Base-by-base conservation (phyloP, 805 yeast species). In the Myxozyma neotropica region DNA sequence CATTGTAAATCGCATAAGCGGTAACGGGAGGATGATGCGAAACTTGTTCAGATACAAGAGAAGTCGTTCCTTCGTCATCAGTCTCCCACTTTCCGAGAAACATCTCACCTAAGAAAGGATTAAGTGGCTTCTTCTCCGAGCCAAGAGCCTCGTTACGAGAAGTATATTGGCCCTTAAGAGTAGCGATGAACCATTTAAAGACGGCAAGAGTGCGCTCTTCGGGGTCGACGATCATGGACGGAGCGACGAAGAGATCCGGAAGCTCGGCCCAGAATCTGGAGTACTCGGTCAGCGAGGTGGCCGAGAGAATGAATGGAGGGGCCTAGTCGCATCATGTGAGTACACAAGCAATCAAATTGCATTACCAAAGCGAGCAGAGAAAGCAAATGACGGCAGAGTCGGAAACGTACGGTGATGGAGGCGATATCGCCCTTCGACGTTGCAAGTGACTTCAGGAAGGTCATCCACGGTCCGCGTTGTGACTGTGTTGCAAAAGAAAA, bases 21-120 rank as follows among this genome's bases (percentile, higher is more conserved):
- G 98, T 92, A 36, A 88, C 86, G 26, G 99, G 98, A 17, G 99
- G 99, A 74, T 94, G 99, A 76, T 94, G 99, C 63, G 92, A 85
- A 13, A 94, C 97, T 75, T 94, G 99, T 75, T 94, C 99, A 64
- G 92, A 83, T 55, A 90, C 76, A 70, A 93, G 78, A 12, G 84
- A 75, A 26, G 96, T 88, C 63, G 89, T 95, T 43, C 96, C 96
- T 15, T 82, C 74, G 55, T 75, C 78, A 10, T 77, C 73, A 15
- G 70, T 64, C 27, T 82, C 71, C 96, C 97, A 91, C 69, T 87
- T 85, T 49, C 97, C 98, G 39, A 89, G 88, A 69, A 92, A 94
- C 51, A 91, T 79, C 77, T 94, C 99, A 58, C 99, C 99, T 65
- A 94, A 78, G 70, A 94, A 93, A 46, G 99, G 99, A 73, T 94